Percentiles rank a stretch among this genome's conserved stretches.
Conservation (phyloP, 441 rosid species). For the Gossypium davidsonii region DNA sequence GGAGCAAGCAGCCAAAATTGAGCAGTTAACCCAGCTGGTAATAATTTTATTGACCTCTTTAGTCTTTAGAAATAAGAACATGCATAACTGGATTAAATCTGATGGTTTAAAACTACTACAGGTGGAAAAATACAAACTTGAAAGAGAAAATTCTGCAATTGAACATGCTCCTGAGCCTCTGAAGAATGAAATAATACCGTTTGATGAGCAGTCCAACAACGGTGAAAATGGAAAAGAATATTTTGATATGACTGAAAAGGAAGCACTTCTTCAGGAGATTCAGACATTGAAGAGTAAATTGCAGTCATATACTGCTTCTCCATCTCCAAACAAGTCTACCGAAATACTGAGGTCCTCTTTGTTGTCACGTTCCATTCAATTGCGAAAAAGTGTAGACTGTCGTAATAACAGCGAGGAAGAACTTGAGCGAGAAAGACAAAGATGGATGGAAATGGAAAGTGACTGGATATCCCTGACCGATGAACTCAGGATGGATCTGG, state of each 20-base stretch:
- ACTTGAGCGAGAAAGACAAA: conserved; percentile 62
- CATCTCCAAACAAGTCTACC: conserved; percentile 44
- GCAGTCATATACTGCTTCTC: conserved; percentile 38
- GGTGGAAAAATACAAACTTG: conserved; percentile 57
- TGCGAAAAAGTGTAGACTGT: conserved; percentile 39
- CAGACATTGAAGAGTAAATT: conserved; percentile 53
- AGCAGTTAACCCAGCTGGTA: conserved; percentile 59
- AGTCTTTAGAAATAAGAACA: conserved; percentile 6
- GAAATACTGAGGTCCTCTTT: conserved; percentile 65
- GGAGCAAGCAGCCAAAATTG: conserved; percentile 80
- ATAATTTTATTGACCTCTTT: conserved; percentile 20
- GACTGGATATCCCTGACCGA: conserved; percentile 90
- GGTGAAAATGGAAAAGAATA: conserved; percentile 16
- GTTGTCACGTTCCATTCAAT: conserved; percentile 58
- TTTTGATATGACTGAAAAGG: conserved; percentile 55
- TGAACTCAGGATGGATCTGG: conserved; percentile 77
- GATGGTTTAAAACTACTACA: conserved; percentile 27
- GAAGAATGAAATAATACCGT: conserved; percentile 21
- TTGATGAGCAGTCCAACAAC: conserved; percentile 3
- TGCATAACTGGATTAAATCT: conserved; percentile 16
- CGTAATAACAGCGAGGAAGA: conserved; percentile 38
- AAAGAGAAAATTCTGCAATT: conserved; percentile 19
- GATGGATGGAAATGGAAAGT: conserved; percentile 93
- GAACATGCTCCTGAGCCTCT: conserved; percentile 8
- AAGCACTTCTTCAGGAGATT: conserved; percentile 70